Conservation (phyloP, 106 monocot species). For the Chionographis japonica region DNA sequence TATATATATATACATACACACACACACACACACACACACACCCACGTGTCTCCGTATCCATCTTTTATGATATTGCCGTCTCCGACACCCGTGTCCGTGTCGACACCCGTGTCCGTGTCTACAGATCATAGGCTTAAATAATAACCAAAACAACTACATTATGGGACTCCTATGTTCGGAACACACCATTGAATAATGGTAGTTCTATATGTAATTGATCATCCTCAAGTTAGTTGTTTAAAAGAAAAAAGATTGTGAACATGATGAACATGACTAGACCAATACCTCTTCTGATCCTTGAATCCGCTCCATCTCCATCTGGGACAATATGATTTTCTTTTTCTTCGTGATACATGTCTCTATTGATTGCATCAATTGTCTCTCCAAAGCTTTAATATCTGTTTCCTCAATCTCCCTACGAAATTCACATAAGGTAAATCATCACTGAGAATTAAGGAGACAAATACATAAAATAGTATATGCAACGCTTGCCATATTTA, state of each 20-base stretch:
- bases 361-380: slow-evolving; percentile 94
- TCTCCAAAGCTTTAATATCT: slow-evolving; percentile 89
- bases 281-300: slow-evolving; percentile 88
- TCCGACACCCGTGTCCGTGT: no score
- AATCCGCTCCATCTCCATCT: slow-evolving; percentile 89
- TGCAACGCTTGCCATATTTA: background rate
- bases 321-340: slow-evolving; percentile 88
- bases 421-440: background rate
- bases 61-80: no score
- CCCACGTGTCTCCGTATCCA: no score
- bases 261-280: slow-evolving; percentile 4
- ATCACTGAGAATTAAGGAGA: background rate
- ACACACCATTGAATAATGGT: background rate
- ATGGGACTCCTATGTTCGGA: background rate
- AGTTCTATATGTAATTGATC: background rate
- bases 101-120: no score
- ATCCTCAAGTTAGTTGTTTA: background rate
- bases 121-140: no score
- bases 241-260: background rate
- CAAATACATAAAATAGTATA: slow-evolving; percentile 6
- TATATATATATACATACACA: no score
- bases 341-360: slow-evolving; percentile 90
- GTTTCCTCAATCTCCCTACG: slow-evolving; percentile 87
- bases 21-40: no score
- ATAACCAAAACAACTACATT: no score